Conservation (phyloP, 495 filamentous ascomycete genomes). For the Darksidea phi region DNA sequence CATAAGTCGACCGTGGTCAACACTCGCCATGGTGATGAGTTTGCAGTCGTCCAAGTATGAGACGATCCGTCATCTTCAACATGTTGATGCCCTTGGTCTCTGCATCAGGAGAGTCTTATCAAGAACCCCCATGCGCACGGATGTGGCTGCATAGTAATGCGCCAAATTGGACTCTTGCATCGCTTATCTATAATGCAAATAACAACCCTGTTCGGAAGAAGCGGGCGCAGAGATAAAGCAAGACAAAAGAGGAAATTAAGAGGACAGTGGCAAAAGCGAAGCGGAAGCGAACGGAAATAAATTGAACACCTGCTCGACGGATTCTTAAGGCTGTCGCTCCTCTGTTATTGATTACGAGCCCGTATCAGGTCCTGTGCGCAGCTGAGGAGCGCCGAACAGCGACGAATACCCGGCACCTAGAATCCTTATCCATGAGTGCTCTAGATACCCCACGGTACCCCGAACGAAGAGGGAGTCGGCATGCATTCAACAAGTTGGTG, state of each 20-base stretch:
- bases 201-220: neutral
- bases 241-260: neutral
- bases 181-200: constrained; percentile 23
- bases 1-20: neutral
- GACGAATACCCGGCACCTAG: too few species aligned
- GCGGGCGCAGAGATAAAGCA: neutral
- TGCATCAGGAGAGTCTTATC: neutral
- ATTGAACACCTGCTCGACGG: neutral
- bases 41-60: neutral
- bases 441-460: too few species aligned
- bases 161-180: neutral
- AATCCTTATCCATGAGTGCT: too few species aligned
- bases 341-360: too few species aligned
- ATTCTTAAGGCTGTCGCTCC: too few species aligned
- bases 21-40: constrained; percentile 5
- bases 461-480: too few species aligned
- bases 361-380: too few species aligned
- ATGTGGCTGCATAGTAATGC: too few species aligned
- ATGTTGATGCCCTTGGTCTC: too few species aligned
- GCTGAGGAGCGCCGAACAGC: too few species aligned
- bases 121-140: constrained; percentile 4
- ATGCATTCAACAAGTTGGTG: too few species aligned
- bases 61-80: neutral
- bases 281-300: neutral
- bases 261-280: neutral